Base-by-base conservation (phyloP, 495 filamentous ascomycete species). In the Geoglossum glabrum region DNA sequence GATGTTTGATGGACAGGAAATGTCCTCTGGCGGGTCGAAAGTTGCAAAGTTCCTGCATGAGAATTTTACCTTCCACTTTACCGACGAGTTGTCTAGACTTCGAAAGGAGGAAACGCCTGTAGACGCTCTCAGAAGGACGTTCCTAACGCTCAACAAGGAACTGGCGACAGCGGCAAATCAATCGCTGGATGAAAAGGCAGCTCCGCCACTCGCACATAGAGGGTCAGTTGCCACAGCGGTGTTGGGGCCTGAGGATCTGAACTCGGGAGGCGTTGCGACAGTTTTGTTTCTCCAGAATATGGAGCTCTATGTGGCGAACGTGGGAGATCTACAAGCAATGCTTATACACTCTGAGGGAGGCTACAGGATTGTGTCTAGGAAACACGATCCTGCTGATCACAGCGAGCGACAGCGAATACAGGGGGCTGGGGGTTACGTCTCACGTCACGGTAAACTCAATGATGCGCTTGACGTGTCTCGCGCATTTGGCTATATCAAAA, bases 21-120 rank as follows among this genome's bases (percentile, higher is more conserved):
- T 88, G 60, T 85, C 86, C 21, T 87, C 75, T 59, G 84, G 87
- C 58, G 92, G 92, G 47, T 96, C 90, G 55, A 89, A 92, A 69
- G 84, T 99, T 59, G 90, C 92, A 45, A 96, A 96, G 66, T 97
- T 85, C 61, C 74, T 99, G 31, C 89, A 97, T 61, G 93, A 99
- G 67, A 86, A 94, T 61, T 93, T 99, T 67, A 81, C 84, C 3
- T 75, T 81, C 57, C 85, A 85, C 27, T 90, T 99, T 66, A 79
- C 77, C 0, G 77, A 84, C 56, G 92, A 99, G 66, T 71, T 99
- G 34, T 84, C 83, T 58, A 82, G 78, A 54, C 61, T 88, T 25
- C 45, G 30, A 1, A 65, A 69, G 33, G 68, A 76, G 38, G 92
- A 96, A 65, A 86, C 75, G 0, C 84, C 93, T 0, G 73, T 74